Evolutionary conservation across 768 basidiomycete genomes (phyloP), one percentile per base, ranked within the genome.

Genomic region (Leucosporidium yakuticum): DNA sequence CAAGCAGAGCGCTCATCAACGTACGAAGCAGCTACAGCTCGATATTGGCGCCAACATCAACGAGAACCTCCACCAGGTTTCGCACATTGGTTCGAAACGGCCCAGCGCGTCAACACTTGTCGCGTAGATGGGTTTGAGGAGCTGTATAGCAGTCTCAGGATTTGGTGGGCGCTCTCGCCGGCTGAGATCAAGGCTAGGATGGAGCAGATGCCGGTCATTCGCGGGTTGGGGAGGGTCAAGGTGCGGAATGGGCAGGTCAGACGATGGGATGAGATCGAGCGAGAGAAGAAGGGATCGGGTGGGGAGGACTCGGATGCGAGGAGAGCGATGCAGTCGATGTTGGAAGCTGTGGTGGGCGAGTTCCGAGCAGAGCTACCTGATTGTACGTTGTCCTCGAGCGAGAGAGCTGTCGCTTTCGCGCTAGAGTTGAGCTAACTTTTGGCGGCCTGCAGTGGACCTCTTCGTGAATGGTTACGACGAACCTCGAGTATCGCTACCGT

Each of bases 391-490:
- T 27, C n/a, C 31, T 48, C n/a, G 19, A 17, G 21, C 23, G 11
- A 34, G 15, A 39, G 44, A 48, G 23, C 9, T 11, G n/a, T 15
- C 15, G 8, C 17, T 15, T 19, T 27, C 25, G 27, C 23, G 25
- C 2, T 6, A 31, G 21, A 17, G 53, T 36, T 54, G 51, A 55
- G 4, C 5, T 0, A 29, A 48, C 23, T 5, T 31, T 19, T 12
- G 8, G 23, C 14, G 19, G 4, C 9, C 19, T 19, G 48, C 66
- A 67, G 66, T 63, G 55, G 66, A 67, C 49, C 44, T 62, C 9
- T 67, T 58, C n/a, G n/a, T 67, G n/a, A 67, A 63, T 56, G 50
- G 51, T 27, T 49, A 63, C 34, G 66, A 67, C 61, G 66, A 67
- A 27, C 66, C 66, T 7, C 31, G 66, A 8, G 67, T 63, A 8